Base-by-base conservation (phyloP, 1,284 basidiomycete genomes). In the Apiotrichum brassicae region DNA sequence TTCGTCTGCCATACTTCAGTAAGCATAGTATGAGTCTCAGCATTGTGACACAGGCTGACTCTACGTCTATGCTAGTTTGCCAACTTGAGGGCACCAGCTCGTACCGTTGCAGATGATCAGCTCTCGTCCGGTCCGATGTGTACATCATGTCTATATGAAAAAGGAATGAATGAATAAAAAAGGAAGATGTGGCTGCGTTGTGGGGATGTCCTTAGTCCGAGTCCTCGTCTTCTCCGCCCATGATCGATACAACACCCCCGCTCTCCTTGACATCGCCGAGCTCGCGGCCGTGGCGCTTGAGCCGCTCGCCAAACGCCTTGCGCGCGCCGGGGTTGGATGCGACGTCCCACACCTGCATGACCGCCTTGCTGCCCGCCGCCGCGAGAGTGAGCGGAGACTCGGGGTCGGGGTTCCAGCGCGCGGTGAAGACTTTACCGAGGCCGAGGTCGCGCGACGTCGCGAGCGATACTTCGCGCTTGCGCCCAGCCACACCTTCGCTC, bases 301-400 rank as follows among this genome's bases (percentile, higher is more conserved):
- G 72, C 66, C 91, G 86, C 8, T 79, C 70, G 0, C 81, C 82
- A 54, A 94, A 88, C 2, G 83, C 82, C 66, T 87, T 90, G 43
- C 88, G 77, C 4, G 81, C 87, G 23, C 86, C 85, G 16, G 78
- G 73, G 62, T 87, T 92, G 6, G 83, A 79, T 14, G 82, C 86
- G 30, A 90, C 79, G 61, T 98, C 93, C 91, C 95, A 99, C 11
- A 99, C 79, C 67, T 97, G 92, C 5, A 98, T 72, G 61, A 86
- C 89, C 3, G 89, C 94, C 62, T 88, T 87, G 7, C 87, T 91
- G 5, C 95, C 95, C 13, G 87, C 95, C 2, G 90, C 93, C 2
- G 93, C 94, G 39, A 99, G 71, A 1, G 90, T 95, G 46, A 97
- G 82, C 0, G 93, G 86, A 63, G 95, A 88, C 33, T 68, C 68